Conservation (phyloP, 148 eudicot species). For the Hydrangea macrophylla region DNA sequence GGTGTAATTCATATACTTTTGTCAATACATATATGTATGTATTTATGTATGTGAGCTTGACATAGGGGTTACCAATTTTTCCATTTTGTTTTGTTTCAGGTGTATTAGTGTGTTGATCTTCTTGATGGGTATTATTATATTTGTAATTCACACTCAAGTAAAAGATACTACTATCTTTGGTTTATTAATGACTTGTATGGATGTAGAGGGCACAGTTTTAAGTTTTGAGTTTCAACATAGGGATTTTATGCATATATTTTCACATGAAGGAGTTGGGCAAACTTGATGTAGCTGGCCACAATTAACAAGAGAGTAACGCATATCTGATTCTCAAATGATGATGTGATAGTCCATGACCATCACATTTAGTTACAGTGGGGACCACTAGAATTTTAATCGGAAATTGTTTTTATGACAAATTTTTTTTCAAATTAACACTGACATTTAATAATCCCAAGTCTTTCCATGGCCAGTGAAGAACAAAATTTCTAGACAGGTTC, state of each 20-base stretch:
- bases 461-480: conserved; percentile 4
- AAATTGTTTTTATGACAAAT: too few relatives aligned
- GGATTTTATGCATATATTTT: not conserved
- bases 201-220: not conserved
- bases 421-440: not conserved
- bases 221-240: not conserved
- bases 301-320: not conserved
- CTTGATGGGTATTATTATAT: too few relatives aligned
- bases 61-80: not conserved
- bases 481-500: not conserved
- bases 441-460: not conserved
- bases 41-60: not conserved
- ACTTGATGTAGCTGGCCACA: not conserved
- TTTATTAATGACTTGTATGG: too few relatives aligned
- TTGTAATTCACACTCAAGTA: too few relatives aligned
- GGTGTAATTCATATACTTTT: too few relatives aligned
- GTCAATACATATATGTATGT: not conserved
- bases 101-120: too few relatives aligned
- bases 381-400: too few relatives aligned
- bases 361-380: too few relatives aligned
- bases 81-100: not conserved
- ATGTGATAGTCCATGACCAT: too few relatives aligned
- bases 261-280: not conserved
- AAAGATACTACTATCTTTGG: too few relatives aligned
- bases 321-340: conserved; percentile 15